Evolutionary conservation across 2,329 filamentous ascomycete genomes (phyloP).

Genomic region (Xylaria sp.): DNA sequence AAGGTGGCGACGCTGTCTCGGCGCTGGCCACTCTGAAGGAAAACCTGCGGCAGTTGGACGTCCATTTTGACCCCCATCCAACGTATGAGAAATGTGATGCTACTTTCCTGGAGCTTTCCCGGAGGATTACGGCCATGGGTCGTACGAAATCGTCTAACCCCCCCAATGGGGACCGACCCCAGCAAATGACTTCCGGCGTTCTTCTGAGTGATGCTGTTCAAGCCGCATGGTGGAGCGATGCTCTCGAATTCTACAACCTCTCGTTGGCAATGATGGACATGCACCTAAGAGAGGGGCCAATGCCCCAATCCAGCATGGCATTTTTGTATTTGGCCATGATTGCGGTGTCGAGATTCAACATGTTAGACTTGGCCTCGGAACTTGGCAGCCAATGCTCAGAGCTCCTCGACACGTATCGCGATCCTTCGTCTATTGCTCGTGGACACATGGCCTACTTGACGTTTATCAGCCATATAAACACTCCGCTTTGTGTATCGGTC

Average conservation of each 20-base stretch:
- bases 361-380: constrained; percentile 73
- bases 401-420: constrained; percentile 70
- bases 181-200: constrained; percentile 71
- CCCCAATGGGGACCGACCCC: constrained; percentile 58
- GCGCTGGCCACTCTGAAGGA: constrained; percentile 77
- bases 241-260: constrained; percentile 76
- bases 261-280: constrained; percentile 73
- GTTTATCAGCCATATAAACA: constrained; percentile 76
- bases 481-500: constrained; percentile 67
- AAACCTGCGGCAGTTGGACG: constrained; percentile 75
- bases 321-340: constrained; percentile 76
- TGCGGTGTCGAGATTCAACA: constrained; percentile 74
- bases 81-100: constrained; percentile 81
- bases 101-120: constrained; percentile 73
- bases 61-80: constrained; percentile 71
- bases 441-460: constrained; percentile 75
- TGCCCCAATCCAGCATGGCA: constrained; percentile 74
- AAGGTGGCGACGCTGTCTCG: constrained; percentile 74
- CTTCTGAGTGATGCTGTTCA: constrained; percentile 76
- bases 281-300: constrained; percentile 70
- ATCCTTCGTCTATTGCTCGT: constrained; percentile 72
- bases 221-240: constrained; percentile 78
- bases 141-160: constrained; percentile 57
- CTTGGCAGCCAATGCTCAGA: constrained; percentile 71
- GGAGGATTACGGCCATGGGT: constrained; percentile 68